phyloP scores from a whole-genome alignment of 2,329 filamentous ascomycete genomes.

The Aspergillus pseudotamarii region DNA sequence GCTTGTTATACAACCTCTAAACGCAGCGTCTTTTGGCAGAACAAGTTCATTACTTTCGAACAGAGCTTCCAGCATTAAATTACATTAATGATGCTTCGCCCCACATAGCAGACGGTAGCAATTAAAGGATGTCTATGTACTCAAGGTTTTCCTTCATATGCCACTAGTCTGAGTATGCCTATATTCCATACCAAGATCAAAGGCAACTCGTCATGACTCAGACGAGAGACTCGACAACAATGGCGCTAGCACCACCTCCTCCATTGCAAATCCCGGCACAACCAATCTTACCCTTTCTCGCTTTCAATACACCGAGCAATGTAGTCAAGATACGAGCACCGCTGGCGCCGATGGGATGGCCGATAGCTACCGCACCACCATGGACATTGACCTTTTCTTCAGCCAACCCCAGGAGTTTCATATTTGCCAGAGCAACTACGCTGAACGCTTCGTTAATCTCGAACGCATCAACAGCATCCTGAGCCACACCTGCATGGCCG shows the following conservation, averaged over 20 bases:
- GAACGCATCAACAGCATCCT: slow-evolving; percentile 82
- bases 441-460: slow-evolving; percentile 99
- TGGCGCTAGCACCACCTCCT: slow-evolving; percentile 88
- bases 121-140: not conserved
- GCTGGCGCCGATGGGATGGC: slow-evolving; percentile 90
- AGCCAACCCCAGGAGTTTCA: slow-evolving; percentile 81
- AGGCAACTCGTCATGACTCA: slow-evolving; percentile 24
- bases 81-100: not conserved
- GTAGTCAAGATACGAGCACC: slow-evolving; percentile 94
- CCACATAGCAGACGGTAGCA: not conserved
- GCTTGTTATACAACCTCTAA: not conserved
- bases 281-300: slow-evolving; percentile 92
- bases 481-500: slow-evolving; percentile 83
- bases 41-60: too few species aligned
- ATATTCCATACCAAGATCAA: not conserved
- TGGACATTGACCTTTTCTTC: slow-evolving; percentile 92
- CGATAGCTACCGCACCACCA: slow-evolving; percentile 92
- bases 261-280: slow-evolving; percentile 97
- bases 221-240: slow-evolving; percentile 74
- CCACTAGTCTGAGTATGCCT: not conserved
- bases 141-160: not conserved
- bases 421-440: slow-evolving; percentile 92
- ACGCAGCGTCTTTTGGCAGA: too few species aligned
- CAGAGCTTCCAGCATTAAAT: not conserved
- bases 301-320: slow-evolving; percentile 80